Conservation (phyloP, 805 yeast species). For the Pichia phayaonensis region DNA sequence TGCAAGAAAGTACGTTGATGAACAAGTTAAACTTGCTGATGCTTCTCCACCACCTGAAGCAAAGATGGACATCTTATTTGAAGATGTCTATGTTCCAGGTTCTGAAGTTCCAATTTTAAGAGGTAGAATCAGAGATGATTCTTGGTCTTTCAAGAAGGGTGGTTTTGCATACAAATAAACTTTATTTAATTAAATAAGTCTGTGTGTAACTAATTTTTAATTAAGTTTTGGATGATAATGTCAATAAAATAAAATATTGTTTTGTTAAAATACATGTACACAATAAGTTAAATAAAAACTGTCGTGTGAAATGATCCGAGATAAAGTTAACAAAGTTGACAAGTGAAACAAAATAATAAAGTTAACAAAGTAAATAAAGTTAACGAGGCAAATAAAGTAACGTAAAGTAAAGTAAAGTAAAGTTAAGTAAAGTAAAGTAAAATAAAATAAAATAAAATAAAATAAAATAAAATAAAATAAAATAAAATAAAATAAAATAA, state of each 20-base stretch:
- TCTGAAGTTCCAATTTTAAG: constrained; percentile 86
- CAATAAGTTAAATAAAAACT: neutral
- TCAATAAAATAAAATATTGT: neutral
- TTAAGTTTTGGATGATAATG: neutral
- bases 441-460: neutral
- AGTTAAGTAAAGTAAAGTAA: neutral
- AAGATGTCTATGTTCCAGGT: constrained; percentile 94
- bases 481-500: no score
- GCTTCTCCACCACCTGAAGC: constrained; percentile 94
- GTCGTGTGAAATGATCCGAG: neutral
- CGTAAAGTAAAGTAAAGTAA: neutral
- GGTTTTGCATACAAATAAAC: constrained; percentile 32
- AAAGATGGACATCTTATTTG: constrained; percentile 86
- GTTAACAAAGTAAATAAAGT: neutral
- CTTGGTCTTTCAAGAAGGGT: constrained; percentile 51
- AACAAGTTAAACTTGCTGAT: constrained; percentile 91
- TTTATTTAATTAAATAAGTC: neutral
- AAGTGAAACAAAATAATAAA: neutral
- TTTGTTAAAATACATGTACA: neutral
- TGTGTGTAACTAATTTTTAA: neutral
- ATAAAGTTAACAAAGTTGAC: neutral
- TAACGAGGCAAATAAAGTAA: neutral
- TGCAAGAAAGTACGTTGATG: constrained; percentile 92
- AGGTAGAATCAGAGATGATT: constrained; percentile 94
- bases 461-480: no score